Conservation (phyloP, 2,329 filamentous ascomycete species). For the Stagonosporopsis chrysanthemi region DNA sequence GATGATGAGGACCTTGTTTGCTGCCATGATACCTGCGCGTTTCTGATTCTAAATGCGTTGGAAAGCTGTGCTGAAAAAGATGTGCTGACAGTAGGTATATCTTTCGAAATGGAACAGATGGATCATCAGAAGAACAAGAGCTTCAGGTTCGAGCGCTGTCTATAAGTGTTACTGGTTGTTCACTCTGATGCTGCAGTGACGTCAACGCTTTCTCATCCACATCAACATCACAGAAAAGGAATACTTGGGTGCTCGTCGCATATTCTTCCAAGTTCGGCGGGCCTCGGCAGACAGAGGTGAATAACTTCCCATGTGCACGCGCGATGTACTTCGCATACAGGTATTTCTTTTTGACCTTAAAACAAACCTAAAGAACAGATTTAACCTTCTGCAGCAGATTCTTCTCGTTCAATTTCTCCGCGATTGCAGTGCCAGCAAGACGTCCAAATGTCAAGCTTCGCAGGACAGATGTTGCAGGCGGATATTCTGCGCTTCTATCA, state of each 20-base stretch:
- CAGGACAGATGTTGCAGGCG: background rate
- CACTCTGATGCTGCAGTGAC: constrained; percentile 9
- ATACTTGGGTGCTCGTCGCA: background rate
- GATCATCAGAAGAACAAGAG: background rate
- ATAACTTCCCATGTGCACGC: background rate
- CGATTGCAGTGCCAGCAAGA: background rate
- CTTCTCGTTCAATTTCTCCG: background rate
- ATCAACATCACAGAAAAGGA: constrained; percentile 1
- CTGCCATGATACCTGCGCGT: constrained; percentile 21
- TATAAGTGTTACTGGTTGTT: constrained; percentile 1
- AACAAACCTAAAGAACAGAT: background rate
- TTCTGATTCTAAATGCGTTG: background rate
- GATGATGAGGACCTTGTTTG: constrained; percentile 55
- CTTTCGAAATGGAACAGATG: background rate
- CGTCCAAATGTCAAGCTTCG: background rate
- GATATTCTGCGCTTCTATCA: background rate
- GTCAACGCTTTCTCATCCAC: constrained; percentile 12
- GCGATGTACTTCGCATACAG: background rate
- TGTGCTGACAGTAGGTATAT: background rate
- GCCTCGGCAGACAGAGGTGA: constrained; percentile 2
- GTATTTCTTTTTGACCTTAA: background rate
- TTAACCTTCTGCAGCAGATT: background rate
- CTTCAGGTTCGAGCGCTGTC: background rate
- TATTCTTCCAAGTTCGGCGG: constrained; percentile 5
- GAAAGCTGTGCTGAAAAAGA: too few species aligned